Conservation (phyloP, 371 early-diverging fungal genomes). For the Mucor indicus region DNA sequence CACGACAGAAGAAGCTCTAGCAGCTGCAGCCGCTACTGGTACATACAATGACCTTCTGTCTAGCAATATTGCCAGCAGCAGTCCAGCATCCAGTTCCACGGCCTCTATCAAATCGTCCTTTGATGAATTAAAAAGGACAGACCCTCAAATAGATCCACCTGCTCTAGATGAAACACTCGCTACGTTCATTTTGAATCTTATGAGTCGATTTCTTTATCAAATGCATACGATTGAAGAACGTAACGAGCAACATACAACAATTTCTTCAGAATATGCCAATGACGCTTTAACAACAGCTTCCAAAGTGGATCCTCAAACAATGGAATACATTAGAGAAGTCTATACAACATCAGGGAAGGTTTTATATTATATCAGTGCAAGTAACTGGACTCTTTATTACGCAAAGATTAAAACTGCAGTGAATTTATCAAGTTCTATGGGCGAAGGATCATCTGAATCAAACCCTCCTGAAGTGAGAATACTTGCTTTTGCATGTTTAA, state of each 20-base stretch:
- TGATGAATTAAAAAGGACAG: constrained; percentile 34
- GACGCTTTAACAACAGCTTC: constrained; percentile 25
- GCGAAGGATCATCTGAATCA: constrained; percentile 16
- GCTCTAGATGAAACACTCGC: constrained; percentile 73
- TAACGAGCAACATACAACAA: constrained; percentile 42
- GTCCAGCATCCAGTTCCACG: constrained; percentile 16
- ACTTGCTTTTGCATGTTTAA: constrained; percentile 30
- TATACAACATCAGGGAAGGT: constrained; percentile 66
- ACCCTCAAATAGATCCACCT: constrained; percentile 58
- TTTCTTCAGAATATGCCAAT: constrained; percentile 23
- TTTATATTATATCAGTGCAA: constrained; percentile 73
- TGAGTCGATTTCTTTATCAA: constrained; percentile 61
- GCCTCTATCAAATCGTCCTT: constrained; percentile 15
- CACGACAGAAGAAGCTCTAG: constrained; percentile 9
- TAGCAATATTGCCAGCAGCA: not conserved
- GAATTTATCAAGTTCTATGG: constrained; percentile 18
- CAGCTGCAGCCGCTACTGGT: constrained; percentile 22
- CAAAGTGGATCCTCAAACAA: constrained; percentile 18
- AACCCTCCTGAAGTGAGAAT: constrained; percentile 35
- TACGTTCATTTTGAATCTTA: constrained; percentile 57
- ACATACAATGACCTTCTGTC: constrained; percentile 1
- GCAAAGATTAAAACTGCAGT: constrained; percentile 47
- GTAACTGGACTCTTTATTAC: constrained; percentile 78
- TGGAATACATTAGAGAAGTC: constrained; percentile 51
- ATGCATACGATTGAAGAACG: constrained; percentile 42